Evolutionary conservation across 78 protist genomes (phyloP).

Genomic region (Dictyostelium intermedium): DNA sequence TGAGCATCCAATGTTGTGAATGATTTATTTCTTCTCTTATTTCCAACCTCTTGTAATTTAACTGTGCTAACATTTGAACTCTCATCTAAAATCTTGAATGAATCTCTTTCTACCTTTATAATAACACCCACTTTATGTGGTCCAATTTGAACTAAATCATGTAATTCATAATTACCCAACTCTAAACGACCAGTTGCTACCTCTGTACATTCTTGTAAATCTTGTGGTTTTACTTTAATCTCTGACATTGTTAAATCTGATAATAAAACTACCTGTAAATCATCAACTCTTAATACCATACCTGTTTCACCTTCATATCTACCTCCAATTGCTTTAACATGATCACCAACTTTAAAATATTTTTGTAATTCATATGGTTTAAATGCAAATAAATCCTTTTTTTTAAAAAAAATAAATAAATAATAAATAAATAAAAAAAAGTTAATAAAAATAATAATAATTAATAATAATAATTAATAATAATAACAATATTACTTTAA

Average conservation of each 20-base stretch:
- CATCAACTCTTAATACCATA: constrained; percentile 67
- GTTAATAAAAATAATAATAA: background rate
- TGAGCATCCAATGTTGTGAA: constrained; percentile 60
- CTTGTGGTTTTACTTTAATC: constrained; percentile 62
- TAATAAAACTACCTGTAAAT: constrained; percentile 28
- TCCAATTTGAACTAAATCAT: constrained; percentile 70
- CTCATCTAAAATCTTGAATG: constrained; percentile 72
- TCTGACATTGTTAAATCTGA: constrained; percentile 77
- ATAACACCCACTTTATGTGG: constrained; percentile 76
- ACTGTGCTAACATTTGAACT: constrained; percentile 28
- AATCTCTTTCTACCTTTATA: constrained; percentile 77
- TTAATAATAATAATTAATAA: no score
- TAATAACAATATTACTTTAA: background rate
- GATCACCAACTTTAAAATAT: constrained; percentile 77
- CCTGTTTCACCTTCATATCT: constrained; percentile 85
- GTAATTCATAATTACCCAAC: constrained; percentile 79
- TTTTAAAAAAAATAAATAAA: background rate
- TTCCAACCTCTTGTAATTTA: constrained; percentile 77
- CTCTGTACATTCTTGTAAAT: constrained; percentile 76
- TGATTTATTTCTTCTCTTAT: constrained; percentile 54
- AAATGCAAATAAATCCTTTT: constrained; percentile 30
- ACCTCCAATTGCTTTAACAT: constrained; percentile 81
- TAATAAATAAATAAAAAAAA: background rate
- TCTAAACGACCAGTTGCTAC: constrained; percentile 69
- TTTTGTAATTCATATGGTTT: constrained; percentile 65